A percentile compares a stretch with the other conserved stretches of the same genome.
These are phyloP conservation scores for Trichoderma afroharzianum DNA, from an alignment of 2,329 filamentous ascomycete genomes.

Conservation along the genomic window DNA sequence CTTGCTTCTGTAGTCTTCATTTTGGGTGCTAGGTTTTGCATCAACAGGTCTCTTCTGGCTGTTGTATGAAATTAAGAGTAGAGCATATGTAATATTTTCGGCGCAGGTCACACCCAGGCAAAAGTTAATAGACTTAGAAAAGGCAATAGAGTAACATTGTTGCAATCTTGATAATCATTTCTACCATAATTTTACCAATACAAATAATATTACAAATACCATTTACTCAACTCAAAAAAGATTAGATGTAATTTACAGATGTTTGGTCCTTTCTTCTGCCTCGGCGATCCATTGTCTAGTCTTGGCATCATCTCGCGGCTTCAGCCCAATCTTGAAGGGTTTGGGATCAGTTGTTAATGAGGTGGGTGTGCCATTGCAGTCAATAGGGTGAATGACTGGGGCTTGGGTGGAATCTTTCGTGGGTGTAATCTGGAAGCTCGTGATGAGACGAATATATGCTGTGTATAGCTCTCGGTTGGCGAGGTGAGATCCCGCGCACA, in stretches of 20 bases:
- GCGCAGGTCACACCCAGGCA: background rate
- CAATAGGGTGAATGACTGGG: conserved; percentile 54
- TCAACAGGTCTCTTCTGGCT: conserved; percentile 35
- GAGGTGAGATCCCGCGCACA: conserved; percentile 61
- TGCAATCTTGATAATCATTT: background rate
- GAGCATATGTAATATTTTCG: background rate
- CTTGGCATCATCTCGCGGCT: conserved; percentile 42
- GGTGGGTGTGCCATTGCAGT: conserved; percentile 55
- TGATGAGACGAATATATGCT: conserved; percentile 56
- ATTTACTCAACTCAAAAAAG: background rate
- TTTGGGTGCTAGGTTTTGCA: conserved; percentile 39
- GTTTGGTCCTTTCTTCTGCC: conserved; percentile 49
- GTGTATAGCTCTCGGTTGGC: conserved; percentile 62
- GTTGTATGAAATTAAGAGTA: background rate
- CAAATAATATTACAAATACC: background rate
- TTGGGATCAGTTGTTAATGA: conserved; percentile 59
- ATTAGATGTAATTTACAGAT: conserved; percentile 23
- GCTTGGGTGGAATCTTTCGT: conserved; percentile 40
- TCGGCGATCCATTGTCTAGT: conserved; percentile 51
- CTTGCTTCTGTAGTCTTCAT: conserved; percentile 42
- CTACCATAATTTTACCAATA: background rate
- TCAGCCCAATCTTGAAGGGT: conserved; percentile 58
- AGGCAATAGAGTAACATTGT: background rate
- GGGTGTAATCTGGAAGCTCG: conserved; percentile 53
- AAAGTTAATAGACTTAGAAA: background rate